A percentile compares a stretch with the other conserved stretches of the same genome.
These are phyloP conservation scores for Cordyceps javanica DNA, from an alignment of 2,329 filamentous ascomycete genomes.

Conservation along the genomic window DNA sequence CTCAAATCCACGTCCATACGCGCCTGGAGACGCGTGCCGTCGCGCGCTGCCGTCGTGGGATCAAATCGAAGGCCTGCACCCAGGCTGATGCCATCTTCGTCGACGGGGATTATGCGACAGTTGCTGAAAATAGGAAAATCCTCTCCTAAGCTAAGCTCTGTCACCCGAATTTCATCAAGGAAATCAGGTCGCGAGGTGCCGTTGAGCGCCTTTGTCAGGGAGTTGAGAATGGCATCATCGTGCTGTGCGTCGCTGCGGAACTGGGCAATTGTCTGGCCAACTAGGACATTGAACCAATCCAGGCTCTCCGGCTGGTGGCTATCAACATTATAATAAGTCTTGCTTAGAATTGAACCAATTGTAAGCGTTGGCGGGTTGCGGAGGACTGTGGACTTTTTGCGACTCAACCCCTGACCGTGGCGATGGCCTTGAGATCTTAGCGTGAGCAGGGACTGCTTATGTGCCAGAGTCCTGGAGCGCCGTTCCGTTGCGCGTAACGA, in stretches of 20 bases:
- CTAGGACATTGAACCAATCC: slow-evolving; percentile 98
- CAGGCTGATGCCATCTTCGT: slow-evolving; percentile 64
- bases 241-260: slow-evolving; percentile 88
- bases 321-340: slow-evolving; percentile 96
- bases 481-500: slow-evolving; percentile 69
- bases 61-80: slow-evolving; percentile 46
- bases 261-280: slow-evolving; percentile 94
- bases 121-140: slow-evolving; percentile 99
- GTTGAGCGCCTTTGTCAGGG: slow-evolving; percentile 79
- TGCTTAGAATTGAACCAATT: slow-evolving; percentile 88
- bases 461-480: slow-evolving; percentile 65
- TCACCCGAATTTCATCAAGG: slow-evolving; percentile 87
- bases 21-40: slow-evolving; percentile 77
- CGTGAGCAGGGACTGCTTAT: slow-evolving; percentile 67
- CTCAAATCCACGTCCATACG: slow-evolving; percentile 95
- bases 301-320: slow-evolving; percentile 94
- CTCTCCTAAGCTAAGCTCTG: slow-evolving; percentile 88
- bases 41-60: slow-evolving; percentile 45
- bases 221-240: slow-evolving; percentile 82
- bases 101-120: slow-evolving; percentile 87
- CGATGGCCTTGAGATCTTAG: slow-evolving; percentile 42
- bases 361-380: slow-evolving; percentile 70
- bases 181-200: slow-evolving; percentile 83
- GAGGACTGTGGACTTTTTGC: slow-evolving; percentile 66
- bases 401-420: slow-evolving; percentile 43